phyloP scores from a whole-genome alignment of 2,329 filamentous ascomycete species.

The Xenosphaeropsis pyriputrescens region DNA sequence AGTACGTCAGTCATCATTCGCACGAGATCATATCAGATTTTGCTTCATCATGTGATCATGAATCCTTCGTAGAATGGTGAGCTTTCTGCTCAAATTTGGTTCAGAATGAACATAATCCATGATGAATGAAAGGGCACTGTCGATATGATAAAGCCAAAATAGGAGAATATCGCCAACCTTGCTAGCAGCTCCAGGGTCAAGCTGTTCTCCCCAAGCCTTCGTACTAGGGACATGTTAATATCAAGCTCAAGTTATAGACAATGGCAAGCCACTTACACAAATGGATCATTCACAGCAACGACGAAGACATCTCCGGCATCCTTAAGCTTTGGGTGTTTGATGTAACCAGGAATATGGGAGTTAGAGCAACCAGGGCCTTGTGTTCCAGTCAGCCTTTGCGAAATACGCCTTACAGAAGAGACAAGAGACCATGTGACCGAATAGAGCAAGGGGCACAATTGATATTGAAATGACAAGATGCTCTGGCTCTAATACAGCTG shows the following conservation, averaged over 20 bases:
- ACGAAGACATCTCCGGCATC: slow-evolving; percentile 77
- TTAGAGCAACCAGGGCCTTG: slow-evolving; percentile 46
- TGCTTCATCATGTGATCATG: too few relatives aligned
- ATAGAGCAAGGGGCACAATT: too few relatives aligned
- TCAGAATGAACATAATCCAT: too few relatives aligned
- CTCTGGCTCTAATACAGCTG: too few relatives aligned
- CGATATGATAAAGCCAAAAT: neutral
- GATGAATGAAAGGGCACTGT: too few relatives aligned
- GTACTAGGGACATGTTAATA: slow-evolving; percentile 37
- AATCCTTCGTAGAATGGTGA: too few relatives aligned
- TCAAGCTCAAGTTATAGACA: neutral
- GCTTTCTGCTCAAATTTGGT: too few relatives aligned
- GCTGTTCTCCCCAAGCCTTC: slow-evolving; percentile 71
- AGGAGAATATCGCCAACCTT: slow-evolving; percentile 44
- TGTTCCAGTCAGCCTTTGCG: neutral
- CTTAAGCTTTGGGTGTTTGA: slow-evolving; percentile 65
- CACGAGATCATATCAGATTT: too few relatives aligned
- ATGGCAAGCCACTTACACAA: slow-evolving; percentile 51
- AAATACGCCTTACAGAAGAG: neutral
- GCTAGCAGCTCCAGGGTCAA: slow-evolving; percentile 62
- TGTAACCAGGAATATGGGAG: slow-evolving; percentile 73
- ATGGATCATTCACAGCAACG: slow-evolving; percentile 84
- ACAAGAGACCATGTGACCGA: neutral
- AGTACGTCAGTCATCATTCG: slow-evolving; percentile 1
- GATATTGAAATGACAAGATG: too few relatives aligned